A percentile compares a stretch with the other conserved stretches of the same genome.
Evolutionary conservation across 306 rosid genomes (phyloP).

Genomic region (Trifolium fragiferum): DNA sequence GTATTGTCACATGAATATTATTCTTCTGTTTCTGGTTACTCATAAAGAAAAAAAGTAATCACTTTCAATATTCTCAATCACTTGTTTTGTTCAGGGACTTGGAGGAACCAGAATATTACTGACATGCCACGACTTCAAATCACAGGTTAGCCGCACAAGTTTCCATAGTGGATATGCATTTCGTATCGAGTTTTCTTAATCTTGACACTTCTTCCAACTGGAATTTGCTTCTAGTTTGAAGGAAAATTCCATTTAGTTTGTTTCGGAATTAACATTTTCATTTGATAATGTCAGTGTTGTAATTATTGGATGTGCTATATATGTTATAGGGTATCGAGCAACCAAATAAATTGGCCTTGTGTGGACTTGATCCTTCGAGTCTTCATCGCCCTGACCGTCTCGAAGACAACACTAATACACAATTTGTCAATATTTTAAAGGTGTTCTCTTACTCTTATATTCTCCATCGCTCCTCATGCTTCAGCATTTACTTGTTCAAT

Average conservation of each 20-base stretch:
- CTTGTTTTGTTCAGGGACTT: constrained; percentile 64
- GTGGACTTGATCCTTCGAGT: constrained; percentile 81
- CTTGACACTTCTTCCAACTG: constrained; percentile 31
- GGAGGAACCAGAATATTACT: constrained; percentile 67
- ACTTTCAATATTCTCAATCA: constrained; percentile 38
- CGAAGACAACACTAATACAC: constrained; percentile 68
- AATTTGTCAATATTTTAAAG: constrained; percentile 79
- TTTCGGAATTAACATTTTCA: constrained; percentile 35
- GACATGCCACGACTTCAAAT: constrained; percentile 74
- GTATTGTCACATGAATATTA: background rate
- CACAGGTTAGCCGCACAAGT: constrained; percentile 62
- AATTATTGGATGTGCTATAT: constrained; percentile 33
- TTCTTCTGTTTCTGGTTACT: constrained; percentile 35
- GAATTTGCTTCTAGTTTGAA: constrained; percentile 42
- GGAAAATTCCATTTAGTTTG: constrained; percentile 46
- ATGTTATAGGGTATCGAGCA: constrained; percentile 61
- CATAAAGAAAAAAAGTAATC: constrained; percentile 11
- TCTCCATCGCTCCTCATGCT: background rate
- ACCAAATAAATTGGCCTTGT: constrained; percentile 78
- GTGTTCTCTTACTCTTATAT: constrained; percentile 43
- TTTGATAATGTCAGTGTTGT: constrained; percentile 36
- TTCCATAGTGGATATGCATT: constrained; percentile 32
- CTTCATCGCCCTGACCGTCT: constrained; percentile 91
- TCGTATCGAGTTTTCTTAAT: constrained; percentile 27
- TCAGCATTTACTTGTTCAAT: constrained; percentile 24